Evolutionary conservation across 176 grass and related monocot genomes (phyloP).

Genomic region (Cymbopogon citratus): DNA sequence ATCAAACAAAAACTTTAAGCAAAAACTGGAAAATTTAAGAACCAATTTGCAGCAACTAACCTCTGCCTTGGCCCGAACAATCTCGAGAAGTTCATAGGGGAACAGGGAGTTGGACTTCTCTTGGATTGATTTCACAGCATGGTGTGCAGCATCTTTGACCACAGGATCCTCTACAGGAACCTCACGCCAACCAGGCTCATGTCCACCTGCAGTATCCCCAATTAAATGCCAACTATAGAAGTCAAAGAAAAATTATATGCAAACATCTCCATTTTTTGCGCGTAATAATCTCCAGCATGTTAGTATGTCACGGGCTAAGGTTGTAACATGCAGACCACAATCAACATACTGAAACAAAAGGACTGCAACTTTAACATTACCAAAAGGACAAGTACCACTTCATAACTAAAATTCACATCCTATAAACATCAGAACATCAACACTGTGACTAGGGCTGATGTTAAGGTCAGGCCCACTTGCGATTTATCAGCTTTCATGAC

Average conservation of each 20-base stretch:
- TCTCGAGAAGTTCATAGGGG: slow-evolving; percentile 77
- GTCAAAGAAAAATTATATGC: neutral
- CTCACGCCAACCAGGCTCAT: slow-evolving; percentile 59
- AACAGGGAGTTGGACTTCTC: slow-evolving; percentile 66
- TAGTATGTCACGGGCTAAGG: neutral
- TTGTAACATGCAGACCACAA: neutral
- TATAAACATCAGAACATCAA: neutral
- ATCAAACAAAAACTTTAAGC: too few relatives aligned
- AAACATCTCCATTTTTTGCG: too few relatives aligned
- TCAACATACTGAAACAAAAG: neutral
- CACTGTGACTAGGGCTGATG: neutral
- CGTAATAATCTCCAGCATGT: neutral
- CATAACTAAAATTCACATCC: neutral
- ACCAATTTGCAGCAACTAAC: slow-evolving; percentile 22
- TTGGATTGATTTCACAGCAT: slow-evolving; percentile 83
- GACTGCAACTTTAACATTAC: neutral
- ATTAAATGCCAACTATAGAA: neutral
- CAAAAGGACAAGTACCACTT: neutral
- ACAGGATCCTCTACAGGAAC: slow-evolving; percentile 68
- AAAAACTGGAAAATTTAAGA: too few relatives aligned
- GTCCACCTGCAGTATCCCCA: slow-evolving; percentile 42
- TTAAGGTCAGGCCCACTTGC: neutral
- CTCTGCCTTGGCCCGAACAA: slow-evolving; percentile 62
- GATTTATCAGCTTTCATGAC: neutral
- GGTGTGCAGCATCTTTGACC: slow-evolving; percentile 74